Base-by-base conservation (phyloP, 2,329 filamentous ascomycete genomes). In the Claviceps sp. region DNA sequence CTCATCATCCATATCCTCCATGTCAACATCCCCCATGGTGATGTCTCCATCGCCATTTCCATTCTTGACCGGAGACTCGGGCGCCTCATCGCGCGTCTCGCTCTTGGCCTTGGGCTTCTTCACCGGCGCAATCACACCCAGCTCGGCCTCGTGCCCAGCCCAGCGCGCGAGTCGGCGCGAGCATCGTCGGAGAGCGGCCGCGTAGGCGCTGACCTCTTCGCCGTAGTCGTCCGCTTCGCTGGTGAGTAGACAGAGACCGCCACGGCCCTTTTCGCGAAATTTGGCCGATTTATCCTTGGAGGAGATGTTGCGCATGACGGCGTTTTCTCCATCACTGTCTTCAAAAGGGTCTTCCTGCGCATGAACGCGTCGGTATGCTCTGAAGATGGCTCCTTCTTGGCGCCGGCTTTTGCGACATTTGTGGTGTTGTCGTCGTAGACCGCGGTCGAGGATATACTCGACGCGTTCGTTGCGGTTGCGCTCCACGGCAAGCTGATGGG, bases 401-500 rank as follows among this genome's bases (percentile, higher is more conserved):
- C 78, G 77, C 4, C 86, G 78, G 18, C 69, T 62, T 59, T 81
- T 82, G 47, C 81, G 79, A 13, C 81, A 77, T 52, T 72, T 72
- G 61, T 82, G 78, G 61, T 89, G 84, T 50, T 79, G 73, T 56
- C 74, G 76, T 48, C 84, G 79, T 37, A 91, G 71, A 34, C 84
- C 83, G n/a, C 83, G 80, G 58, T 88, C 84, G 16, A 93, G 77
- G 50, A 88, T 86, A 60, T 89, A 84, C 61, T 89, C 84, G n/a
- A 91, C 86, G 5, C 86, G 81, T 61, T 87, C 81, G 55, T 81
- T 85, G 18, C 87, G 76, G 65, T 90, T 89, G 52, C 83, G 78
- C 65, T 89, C 86, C 1, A 93, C 85, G 0, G 86, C 86, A 41
- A 89, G 72, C 66, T 93, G 87, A 65, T 93, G 87, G 38, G 86